Evolutionary conservation across 257 asterid genomes (phyloP).

Genomic region (Phtheirospermum japonicum): DNA sequence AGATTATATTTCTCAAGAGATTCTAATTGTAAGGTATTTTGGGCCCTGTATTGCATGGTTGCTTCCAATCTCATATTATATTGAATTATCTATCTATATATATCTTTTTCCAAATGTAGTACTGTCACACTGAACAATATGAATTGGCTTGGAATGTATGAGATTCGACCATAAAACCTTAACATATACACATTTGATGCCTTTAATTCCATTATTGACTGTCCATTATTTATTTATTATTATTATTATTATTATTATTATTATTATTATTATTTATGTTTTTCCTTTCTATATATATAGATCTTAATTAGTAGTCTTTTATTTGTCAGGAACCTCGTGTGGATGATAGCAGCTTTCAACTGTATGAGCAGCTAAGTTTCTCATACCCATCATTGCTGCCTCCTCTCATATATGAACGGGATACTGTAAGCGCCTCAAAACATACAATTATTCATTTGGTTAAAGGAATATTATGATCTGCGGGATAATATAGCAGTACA

Average conservation of each 20-base stretch:
- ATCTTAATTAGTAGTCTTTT: background rate
- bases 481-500: too few species aligned
- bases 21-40: background rate
- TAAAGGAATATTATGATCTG: background rate
- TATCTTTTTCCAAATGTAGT: background rate
- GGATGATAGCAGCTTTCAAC: slow-evolving; percentile 49
- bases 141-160: background rate
- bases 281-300: background rate
- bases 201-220: background rate
- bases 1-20: background rate
- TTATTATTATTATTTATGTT: too few species aligned
- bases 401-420: slow-evolving; percentile 83
- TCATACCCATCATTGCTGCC: slow-evolving; percentile 82
- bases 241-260: too few species aligned
- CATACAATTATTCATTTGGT: background rate
- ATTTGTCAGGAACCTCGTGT: slow-evolving; percentile 44
- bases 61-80: background rate
- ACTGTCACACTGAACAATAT: background rate
- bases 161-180: slow-evolving; percentile 2
- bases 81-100: too few species aligned
- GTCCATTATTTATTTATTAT: too few species aligned
- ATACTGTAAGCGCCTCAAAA: slow-evolving; percentile 50
- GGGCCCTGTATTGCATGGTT: background rate
- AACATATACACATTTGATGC: background rate
- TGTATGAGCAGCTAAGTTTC: slow-evolving; percentile 65